Percentiles rank a stretch among this genome's conserved stretches.
Conservation (phyloP, 2,329 filamentous ascomycete species). For the Penicillium sp. region DNA sequence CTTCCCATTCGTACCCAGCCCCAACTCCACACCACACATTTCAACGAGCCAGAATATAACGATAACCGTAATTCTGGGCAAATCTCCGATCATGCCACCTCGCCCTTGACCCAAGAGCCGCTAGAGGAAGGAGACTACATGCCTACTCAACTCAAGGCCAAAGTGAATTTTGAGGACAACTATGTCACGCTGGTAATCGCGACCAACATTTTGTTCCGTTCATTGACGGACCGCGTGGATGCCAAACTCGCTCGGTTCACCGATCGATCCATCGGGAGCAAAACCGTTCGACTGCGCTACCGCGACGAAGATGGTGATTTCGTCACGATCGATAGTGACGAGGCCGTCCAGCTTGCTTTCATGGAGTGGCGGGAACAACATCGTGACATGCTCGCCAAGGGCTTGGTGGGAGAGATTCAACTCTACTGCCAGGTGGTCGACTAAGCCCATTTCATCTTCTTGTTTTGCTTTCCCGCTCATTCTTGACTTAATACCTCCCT, state of each 20-base stretch:
- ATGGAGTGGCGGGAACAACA: slow-evolving; percentile 86
- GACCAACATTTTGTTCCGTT: slow-evolving; percentile 92
- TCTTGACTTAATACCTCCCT: slow-evolving; percentile 11
- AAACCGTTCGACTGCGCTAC: slow-evolving; percentile 83
- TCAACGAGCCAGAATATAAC: slow-evolving; percentile 42
- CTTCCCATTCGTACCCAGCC: slow-evolving; percentile 60
- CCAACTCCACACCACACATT: slow-evolving; percentile 39
- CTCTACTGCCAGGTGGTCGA: slow-evolving; percentile 68
- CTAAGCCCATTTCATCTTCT: slow-evolving; percentile 21
- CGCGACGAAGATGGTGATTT: slow-evolving; percentile 89
- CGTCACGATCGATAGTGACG: slow-evolving; percentile 90
- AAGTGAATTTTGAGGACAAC: slow-evolving; percentile 87
- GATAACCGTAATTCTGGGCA: slow-evolving; percentile 29
- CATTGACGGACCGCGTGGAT: slow-evolving; percentile 91
- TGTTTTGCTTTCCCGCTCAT: slow-evolving; percentile 6
- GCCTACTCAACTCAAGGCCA: slow-evolving; percentile 85
- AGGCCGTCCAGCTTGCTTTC: slow-evolving; percentile 94
- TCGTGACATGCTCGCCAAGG: slow-evolving; percentile 58
- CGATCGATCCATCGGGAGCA: slow-evolving; percentile 75
- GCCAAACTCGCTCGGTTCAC: slow-evolving; percentile 88
- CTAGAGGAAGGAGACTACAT: slow-evolving; percentile 43
- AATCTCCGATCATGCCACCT: slow-evolving; percentile 32
- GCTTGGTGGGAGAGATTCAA: slow-evolving; percentile 84
- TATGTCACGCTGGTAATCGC: slow-evolving; percentile 95
- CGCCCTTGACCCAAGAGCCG: slow-evolving; percentile 35